These are phyloP conservation scores for Prunus salicina DNA, from an alignment of 306 rosid species.

Conservation along the genomic window DNA sequence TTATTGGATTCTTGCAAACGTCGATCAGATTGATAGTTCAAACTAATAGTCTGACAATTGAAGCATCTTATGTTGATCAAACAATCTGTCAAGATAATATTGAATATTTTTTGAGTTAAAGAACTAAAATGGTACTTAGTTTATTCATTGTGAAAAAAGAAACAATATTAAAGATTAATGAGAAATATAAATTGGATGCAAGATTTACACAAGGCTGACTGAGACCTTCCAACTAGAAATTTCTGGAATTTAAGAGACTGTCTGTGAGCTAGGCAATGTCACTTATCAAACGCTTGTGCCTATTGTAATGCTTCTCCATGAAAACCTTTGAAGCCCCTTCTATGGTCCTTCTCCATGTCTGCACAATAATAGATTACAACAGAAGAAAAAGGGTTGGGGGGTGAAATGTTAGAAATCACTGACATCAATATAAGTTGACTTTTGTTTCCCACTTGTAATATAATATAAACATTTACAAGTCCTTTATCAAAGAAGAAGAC, in stretches of 20 bases:
- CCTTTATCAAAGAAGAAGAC: background rate
- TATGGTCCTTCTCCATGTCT: constrained; percentile 84
- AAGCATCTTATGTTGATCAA: background rate
- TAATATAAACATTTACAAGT: background rate
- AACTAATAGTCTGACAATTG: background rate
- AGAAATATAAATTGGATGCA: background rate
- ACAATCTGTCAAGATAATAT: background rate
- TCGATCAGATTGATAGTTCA: background rate
- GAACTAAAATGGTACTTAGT: background rate
- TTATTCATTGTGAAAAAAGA: background rate
- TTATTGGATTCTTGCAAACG: background rate
- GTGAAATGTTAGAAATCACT: background rate
- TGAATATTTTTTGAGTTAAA: background rate
- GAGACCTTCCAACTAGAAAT: background rate
- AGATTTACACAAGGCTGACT: background rate
- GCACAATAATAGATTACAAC: constrained; percentile 10
- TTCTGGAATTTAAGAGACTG: background rate
- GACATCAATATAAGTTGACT: constrained; percentile 22
- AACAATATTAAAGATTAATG: background rate
- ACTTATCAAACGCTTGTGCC: constrained; percentile 75
- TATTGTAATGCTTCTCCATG: constrained; percentile 78
- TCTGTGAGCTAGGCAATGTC: constrained; percentile 48
- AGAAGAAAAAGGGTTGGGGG: background rate
- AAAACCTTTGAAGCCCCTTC: constrained; percentile 83
- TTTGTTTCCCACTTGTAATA: constrained; percentile 7